A percentile compares a stretch with the other conserved stretches of the same genome.
These are phyloP conservation scores for Cenchrus americanus DNA, from an alignment of 176 grass and related monocot genomes.

Conservation along the genomic window DNA sequence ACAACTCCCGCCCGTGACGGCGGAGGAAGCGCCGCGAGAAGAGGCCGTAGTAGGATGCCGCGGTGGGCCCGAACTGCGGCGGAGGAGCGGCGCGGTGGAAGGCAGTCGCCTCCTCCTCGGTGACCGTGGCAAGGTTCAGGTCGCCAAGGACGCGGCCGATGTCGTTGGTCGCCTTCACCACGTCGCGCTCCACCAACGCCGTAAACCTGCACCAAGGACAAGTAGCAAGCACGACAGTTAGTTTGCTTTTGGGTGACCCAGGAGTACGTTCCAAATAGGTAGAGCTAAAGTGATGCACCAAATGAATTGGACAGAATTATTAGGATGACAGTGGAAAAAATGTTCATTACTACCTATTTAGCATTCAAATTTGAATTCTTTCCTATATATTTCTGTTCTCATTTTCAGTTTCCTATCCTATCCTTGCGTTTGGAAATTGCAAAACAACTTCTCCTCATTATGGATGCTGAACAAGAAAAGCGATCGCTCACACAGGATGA, in stretches of 20 bases:
- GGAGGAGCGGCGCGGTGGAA: not conserved
- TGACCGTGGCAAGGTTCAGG: slow-evolving; percentile 20
- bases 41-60: not conserved
- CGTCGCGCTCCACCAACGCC: slow-evolving; percentile 62
- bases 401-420: no score
- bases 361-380: no score
- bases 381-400: no score
- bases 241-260: not conserved
- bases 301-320: no score
- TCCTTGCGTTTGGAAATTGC: no score
- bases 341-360: no score
- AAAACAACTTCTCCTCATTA: no score
- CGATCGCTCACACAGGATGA: no score
- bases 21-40: slow-evolving; percentile 35
- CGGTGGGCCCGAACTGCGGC: no score
- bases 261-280: not conserved
- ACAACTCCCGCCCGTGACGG: slow-evolving; percentile 35
- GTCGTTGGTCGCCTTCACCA: slow-evolving; percentile 69
- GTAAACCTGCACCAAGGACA: slow-evolving; percentile 53
- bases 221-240: not conserved
- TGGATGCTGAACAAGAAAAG: no score
- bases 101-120: slow-evolving; percentile 42
- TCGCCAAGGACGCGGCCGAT: slow-evolving; percentile 49
- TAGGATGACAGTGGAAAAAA: no score
- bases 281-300: no score